Base-by-base conservation (phyloP, 2,329 filamentous ascomycete genomes). In the Elsinoe ampelina region DNA sequence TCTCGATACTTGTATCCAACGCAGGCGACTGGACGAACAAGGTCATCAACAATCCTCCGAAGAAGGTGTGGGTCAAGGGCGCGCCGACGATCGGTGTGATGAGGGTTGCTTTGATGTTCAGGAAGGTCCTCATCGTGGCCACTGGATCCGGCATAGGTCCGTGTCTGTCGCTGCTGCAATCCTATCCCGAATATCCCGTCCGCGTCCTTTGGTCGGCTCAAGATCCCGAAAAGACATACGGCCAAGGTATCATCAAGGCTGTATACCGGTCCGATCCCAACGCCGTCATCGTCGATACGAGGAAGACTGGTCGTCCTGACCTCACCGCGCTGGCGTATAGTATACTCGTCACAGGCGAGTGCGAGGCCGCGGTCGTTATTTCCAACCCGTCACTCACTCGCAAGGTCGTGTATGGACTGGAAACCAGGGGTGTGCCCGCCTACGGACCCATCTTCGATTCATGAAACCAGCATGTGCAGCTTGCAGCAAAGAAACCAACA, bases 361-460 rank as follows among this genome's bases (percentile, higher is more conserved):
- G 78, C 1, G 85, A 89, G 73, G 86, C 85, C 2, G 84, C 89
- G 36, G 83, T 88, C 65, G 78, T 89, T 59, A 84, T 90, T 63
- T 83, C 82, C 57, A 90, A 89, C 66, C 80, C 83, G 58, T 77
- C 71, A 57, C 77, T 88, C 34, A 89, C 85, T 15, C 77, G 77
- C 64, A 81, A 80, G 71, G 76, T 89, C 1, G 85, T 89, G 0
- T 86, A 83, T 66, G 83, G 79, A 7, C 71, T 90, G 52, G 84
- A 89, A 70, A 77, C 75, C 36, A 75, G 83, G 57, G 84, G 85
- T 0, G 70, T 89, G 6, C 77, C 81, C 2, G 84, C 85, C 7
- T 89, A 80, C 70, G 87, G 86, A 5, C 84, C 86, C 7, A 87
- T 90, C 63, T 90, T 84, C 72, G 87, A 90, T 69, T 82, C 79